These are phyloP conservation scores for Jaltomata sinuosa DNA, from an alignment of 257 asterid species.

Conservation along the genomic window DNA sequence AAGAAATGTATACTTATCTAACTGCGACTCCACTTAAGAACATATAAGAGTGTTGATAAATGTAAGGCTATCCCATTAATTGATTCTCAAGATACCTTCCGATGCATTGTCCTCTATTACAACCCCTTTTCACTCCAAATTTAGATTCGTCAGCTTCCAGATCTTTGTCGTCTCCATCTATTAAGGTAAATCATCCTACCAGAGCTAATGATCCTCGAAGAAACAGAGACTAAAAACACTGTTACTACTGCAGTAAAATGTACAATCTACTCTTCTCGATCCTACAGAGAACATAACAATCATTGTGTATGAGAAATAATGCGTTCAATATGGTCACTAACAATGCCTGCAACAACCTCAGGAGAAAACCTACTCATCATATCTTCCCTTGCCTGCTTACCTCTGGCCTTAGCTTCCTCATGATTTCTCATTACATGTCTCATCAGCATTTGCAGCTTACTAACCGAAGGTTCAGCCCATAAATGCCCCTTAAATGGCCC, in stretches of 20 bases:
- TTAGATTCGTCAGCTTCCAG: background rate
- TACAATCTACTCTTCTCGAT: background rate
- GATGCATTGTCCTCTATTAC: background rate
- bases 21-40: background rate
- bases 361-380: conserved; percentile 59
- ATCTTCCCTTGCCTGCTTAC: conserved; percentile 56
- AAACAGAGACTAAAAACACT: background rate
- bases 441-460: conserved; percentile 49
- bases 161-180: background rate
- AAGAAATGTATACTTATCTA: background rate
- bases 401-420: conserved; percentile 48
- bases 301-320: conserved; percentile 11
- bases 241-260: background rate
- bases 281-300: background rate
- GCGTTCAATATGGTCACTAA: conserved; percentile 33
- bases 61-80: background rate
- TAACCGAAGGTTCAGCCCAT: conserved; percentile 83
- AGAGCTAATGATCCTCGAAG: background rate
- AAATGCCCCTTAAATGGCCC: conserved; percentile 78
- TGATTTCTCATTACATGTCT: conserved; percentile 35
- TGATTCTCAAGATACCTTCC: background rate
- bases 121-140: background rate
- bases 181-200: background rate
- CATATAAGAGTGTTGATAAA: background rate
- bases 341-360: conserved; percentile 43